Evolutionary conservation across 2,329 filamentous ascomycete genomes (phyloP).

Genomic region (Fusarium sp.): DNA sequence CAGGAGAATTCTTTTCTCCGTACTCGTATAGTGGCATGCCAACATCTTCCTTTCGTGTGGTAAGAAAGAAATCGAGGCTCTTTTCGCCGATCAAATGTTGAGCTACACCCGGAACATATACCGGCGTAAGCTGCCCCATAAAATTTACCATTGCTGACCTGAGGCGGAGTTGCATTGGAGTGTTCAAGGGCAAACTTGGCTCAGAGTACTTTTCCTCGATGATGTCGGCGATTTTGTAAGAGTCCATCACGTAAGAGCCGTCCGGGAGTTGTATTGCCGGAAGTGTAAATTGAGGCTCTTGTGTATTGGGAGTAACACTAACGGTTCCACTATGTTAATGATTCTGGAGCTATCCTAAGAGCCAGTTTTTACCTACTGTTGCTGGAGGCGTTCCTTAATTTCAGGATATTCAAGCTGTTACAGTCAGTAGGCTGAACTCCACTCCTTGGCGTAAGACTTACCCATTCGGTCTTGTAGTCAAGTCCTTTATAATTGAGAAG

Average conservation of each 20-base stretch:
- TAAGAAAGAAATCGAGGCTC: constrained; percentile 32
- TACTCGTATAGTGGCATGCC: constrained; percentile 39
- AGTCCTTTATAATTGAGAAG: constrained; percentile 39
- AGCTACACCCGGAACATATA: constrained; percentile 36
- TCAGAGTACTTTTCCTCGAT: constrained; percentile 72
- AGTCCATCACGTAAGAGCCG: constrained; percentile 74
- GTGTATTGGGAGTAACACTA: constrained; percentile 27
- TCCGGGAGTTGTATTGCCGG: constrained; percentile 69
- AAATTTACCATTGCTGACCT: constrained; percentile 20
- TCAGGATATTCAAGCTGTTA: constrained; percentile 34
- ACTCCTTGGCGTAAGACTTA: not conserved
- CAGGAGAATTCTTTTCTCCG: constrained; percentile 23
- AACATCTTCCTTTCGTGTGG: constrained; percentile 23
- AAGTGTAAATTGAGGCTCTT: constrained; percentile 40
- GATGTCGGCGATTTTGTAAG: constrained; percentile 69
- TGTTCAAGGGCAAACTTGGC: constrained; percentile 53
- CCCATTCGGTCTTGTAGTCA: constrained; percentile 40
- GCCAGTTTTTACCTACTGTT: constrained; percentile 3
- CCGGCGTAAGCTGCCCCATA: constrained; percentile 29
- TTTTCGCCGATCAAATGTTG: constrained; percentile 26
- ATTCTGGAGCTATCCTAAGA: no score
- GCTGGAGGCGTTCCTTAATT: constrained; percentile 22
- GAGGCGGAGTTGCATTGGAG: constrained; percentile 19
- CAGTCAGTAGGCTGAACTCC: not conserved
- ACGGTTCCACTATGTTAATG: no score